phyloP scores from a whole-genome alignment of 768 basidiomycete species.

The Tulasnella sp. region DNA sequence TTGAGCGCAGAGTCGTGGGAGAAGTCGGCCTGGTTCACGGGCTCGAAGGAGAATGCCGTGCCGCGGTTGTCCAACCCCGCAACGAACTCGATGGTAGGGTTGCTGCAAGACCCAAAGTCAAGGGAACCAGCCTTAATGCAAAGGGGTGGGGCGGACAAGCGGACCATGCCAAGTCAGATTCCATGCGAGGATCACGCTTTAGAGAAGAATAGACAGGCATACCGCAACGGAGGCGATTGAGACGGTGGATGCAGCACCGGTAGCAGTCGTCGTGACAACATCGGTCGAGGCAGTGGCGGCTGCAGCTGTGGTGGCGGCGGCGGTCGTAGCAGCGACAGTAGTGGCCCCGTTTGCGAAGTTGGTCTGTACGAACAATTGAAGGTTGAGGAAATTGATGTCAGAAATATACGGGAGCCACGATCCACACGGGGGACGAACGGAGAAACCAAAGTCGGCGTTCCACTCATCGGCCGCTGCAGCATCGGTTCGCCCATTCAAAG shows the following conservation, averaged over 20 bases:
- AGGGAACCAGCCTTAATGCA: background rate
- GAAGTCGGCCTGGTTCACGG: constrained; percentile 11
- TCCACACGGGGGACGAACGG: too few species aligned
- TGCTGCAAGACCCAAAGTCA: constrained; percentile 15
- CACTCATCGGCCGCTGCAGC: too few species aligned
- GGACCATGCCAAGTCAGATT: too few species aligned
- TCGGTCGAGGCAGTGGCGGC: constrained; percentile 13
- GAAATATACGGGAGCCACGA: too few species aligned
- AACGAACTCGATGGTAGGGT: constrained; percentile 16
- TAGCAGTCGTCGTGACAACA: constrained; percentile 11
- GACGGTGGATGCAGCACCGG: background rate
- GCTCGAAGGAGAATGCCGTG: constrained; percentile 11
- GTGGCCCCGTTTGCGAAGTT: too few species aligned
- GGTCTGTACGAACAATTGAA: too few species aligned
- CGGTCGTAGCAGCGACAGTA: constrained; percentile 13
- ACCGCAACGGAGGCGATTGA: background rate
- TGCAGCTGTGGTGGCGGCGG: constrained; percentile 14
- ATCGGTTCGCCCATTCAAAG: too few species aligned
- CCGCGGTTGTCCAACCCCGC: constrained; percentile 13
- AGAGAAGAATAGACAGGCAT: too few species aligned
- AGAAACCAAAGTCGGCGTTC: too few species aligned
- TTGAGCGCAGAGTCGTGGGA: constrained; percentile 10
- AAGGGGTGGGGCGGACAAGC: too few species aligned
- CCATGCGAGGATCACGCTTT: too few species aligned
- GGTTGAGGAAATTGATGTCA: too few species aligned